These are phyloP conservation scores for Cryptosporidium canis DNA, from an alignment of 169 alveolate species.

Conservation along the genomic window DNA sequence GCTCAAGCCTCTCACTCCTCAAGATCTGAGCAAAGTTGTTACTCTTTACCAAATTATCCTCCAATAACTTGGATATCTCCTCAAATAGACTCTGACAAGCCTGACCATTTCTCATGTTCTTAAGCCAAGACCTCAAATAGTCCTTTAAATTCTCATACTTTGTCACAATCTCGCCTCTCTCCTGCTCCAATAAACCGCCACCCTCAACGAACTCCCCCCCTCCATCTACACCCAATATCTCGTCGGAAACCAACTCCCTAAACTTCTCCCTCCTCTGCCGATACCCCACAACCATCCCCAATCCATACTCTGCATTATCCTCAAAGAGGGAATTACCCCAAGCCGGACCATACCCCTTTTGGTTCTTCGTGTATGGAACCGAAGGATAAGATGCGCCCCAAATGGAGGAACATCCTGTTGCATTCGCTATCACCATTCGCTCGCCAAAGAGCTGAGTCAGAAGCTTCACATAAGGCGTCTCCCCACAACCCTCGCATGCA, in stretches of 20 bases:
- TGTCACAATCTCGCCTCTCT: neutral
- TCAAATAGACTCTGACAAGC: slow-evolving; percentile 69
- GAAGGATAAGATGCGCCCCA: slow-evolving; percentile 82
- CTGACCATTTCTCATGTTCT: slow-evolving; percentile 51
- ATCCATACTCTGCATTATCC: slow-evolving; percentile 82
- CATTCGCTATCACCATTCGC: slow-evolving; percentile 80
- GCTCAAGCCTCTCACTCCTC: neutral
- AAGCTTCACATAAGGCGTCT: slow-evolving; percentile 80
- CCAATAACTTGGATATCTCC: slow-evolving; percentile 48
- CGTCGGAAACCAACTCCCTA: slow-evolving; percentile 29
- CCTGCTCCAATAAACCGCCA: neutral
- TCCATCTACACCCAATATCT: neutral
- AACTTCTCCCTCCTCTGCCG: slow-evolving; percentile 52
- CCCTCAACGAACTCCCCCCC: neutral
- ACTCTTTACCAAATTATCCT: slow-evolving; percentile 22
- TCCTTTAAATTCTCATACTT: slow-evolving; percentile 17
- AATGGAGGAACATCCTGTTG: slow-evolving; percentile 81
- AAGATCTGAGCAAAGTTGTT: slow-evolving; percentile 30
- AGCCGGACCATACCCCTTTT: slow-evolving; percentile 80
- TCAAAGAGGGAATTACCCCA: slow-evolving; percentile 82
- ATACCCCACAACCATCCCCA: slow-evolving; percentile 77
- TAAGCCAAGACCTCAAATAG: slow-evolving; percentile 70
- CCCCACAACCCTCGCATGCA: slow-evolving; percentile 84
- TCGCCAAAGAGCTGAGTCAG: slow-evolving; percentile 79
- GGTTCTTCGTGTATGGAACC: slow-evolving; percentile 74